These are phyloP conservation scores for Trichocomaceae sp. DNA, from an alignment of 2,329 filamentous ascomycete species.

Conservation along the genomic window DNA sequence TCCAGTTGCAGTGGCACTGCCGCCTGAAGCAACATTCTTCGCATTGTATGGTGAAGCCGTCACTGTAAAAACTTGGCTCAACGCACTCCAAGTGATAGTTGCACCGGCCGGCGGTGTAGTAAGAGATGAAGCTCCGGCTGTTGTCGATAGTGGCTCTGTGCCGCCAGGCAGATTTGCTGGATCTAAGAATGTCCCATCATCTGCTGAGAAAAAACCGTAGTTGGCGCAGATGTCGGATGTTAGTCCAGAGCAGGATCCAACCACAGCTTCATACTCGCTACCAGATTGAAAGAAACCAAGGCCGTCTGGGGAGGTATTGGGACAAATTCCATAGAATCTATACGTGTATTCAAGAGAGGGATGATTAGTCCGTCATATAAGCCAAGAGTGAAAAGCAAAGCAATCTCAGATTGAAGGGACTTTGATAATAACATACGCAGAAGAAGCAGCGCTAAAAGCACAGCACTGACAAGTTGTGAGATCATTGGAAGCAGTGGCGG, in stretches of 20 bases:
- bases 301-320: conserved; percentile 22
- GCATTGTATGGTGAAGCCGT: conserved; percentile 26
- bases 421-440: conserved; percentile 22
- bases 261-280: neutral
- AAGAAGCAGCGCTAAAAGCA: conserved; percentile 29
- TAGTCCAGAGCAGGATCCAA: conserved; percentile 12
- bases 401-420: too few relatives aligned
- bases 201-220: conserved; percentile 20
- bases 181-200: conserved; percentile 14
- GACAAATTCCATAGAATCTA: conserved; percentile 27
- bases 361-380: neutral
- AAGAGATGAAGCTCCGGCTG: conserved; percentile 21
- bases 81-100: conserved; percentile 32
- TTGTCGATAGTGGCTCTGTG: conserved; percentile 25
- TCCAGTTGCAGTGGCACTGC: neutral
- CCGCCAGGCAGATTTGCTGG: conserved; percentile 21
- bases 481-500: neutral
- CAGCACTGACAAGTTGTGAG: conserved; percentile 30
- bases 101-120: conserved; percentile 30
- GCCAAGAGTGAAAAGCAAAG: too few relatives aligned
- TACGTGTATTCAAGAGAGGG: conserved; percentile 1
- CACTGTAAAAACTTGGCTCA: conserved; percentile 29
- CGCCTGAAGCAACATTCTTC: conserved; percentile 15
- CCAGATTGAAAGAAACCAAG: neutral
- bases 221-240: conserved; percentile 17